Evolutionary conservation across 352 stramenopile genomes (phyloP), one percentile per base, ranked within the genome.

Genomic region (Globisporangium recalcitrans): DNA sequence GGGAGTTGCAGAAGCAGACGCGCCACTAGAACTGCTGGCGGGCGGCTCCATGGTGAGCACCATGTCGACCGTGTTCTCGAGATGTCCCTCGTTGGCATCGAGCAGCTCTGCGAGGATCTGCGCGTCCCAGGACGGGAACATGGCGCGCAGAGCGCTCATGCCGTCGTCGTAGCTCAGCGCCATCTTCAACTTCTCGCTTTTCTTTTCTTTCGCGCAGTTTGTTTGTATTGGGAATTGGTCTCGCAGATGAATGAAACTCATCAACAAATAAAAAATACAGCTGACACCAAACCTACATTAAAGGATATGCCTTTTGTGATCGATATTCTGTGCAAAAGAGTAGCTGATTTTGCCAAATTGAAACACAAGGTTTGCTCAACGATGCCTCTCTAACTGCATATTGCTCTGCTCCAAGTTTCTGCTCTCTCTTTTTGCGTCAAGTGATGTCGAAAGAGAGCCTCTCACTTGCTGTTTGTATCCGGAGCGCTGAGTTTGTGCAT

Each of bases 71-170:
- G 82, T 92, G 52, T 74, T 82, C 65, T 90, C 80, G 16, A 95
- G 55, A 44, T 90, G 68, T 9, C 83, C 81, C 9, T 85, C 64
- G 51, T 95, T 88, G 11, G 71, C 71, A 52, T 85, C 73, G 10
- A 95, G 74, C 31, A 95, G 60, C 47, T 90, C 74, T 14, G 75
- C 55, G 32, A 93, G 69, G 49, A 84, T 54, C 22, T 80, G 67
- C 22, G 65, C 58, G 64, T 95, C 85, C 80, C 83, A 95, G 26
- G 68, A 67, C 52, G 83, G 82, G 70, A 95, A 95, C 72, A 95
- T 90, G 40, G 67, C 72, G 42, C 74, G 71, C 69, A 95, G 75
- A 57, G 77, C 76, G 13, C 60, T 73, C 68, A 94, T 72, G 49
- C 74, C 85, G 54, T 87, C 74, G 8, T 78, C 69, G 63, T 82